Conservation (phyloP, 2,329 filamentous ascomycete genomes). For the Dactylellina leptospora region DNA sequence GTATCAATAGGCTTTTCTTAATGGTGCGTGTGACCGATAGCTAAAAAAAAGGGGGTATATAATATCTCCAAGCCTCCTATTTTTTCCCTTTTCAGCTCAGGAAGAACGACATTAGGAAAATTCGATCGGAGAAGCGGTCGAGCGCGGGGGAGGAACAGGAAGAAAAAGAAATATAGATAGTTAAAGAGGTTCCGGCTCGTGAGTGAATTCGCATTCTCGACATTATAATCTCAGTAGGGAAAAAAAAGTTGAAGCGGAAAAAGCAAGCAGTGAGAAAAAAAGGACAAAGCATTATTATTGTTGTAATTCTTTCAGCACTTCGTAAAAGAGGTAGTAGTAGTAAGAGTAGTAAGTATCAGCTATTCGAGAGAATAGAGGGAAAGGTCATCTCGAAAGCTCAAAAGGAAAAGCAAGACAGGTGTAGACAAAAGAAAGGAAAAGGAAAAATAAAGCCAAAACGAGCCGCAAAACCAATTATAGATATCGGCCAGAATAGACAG, state of each 20-base stretch:
- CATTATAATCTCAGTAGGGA: not conserved
- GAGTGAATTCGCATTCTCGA: not conserved
- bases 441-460: constrained; percentile 21
- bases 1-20: too few relatives aligned
- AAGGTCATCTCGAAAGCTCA: not conserved
- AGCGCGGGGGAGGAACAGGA: too few relatives aligned
- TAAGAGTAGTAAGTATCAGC: too few relatives aligned
- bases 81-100: too few relatives aligned
- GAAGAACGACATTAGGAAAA: too few relatives aligned
- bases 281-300: constrained; percentile 26
- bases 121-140: too few relatives aligned
- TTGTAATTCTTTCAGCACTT: constrained; percentile 11
- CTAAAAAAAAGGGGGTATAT: too few relatives aligned
- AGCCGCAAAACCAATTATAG: constrained; percentile 39
- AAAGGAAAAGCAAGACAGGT: constrained; percentile 24
- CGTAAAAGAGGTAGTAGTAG: not conserved
- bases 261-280: constrained; percentile 49
- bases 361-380: too few relatives aligned
- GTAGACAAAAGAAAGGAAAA: constrained; percentile 31
- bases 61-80: too few relatives aligned
- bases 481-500: constrained; percentile 50
- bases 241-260: constrained; percentile 36
- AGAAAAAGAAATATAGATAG: too few relatives aligned
- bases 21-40: too few relatives aligned
- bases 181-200: not conserved